These are phyloP conservation scores for Vachellia collinsii DNA, from an alignment of 306 rosid species.

Conservation along the genomic window DNA sequence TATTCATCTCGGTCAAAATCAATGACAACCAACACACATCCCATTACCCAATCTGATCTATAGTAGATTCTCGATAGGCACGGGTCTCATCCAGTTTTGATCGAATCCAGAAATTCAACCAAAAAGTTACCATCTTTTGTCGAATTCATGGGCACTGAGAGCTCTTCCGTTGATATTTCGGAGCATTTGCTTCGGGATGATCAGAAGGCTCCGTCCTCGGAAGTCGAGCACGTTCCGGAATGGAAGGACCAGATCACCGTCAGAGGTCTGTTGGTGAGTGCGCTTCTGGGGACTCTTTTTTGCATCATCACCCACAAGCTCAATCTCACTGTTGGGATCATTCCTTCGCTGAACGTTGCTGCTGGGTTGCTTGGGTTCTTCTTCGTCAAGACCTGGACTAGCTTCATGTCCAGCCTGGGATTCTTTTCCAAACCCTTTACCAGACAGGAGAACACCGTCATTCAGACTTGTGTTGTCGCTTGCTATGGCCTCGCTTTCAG, in stretches of 20 bases:
- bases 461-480: constrained; percentile 98
- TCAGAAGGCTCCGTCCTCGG: constrained; percentile 31
- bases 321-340: constrained; percentile 84
- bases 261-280: constrained; percentile 87
- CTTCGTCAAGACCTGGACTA: constrained; percentile 85
- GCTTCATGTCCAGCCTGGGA: constrained; percentile 61
- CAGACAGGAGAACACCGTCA: constrained; percentile 91
- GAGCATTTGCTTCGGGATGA: constrained; percentile 56
- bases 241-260: constrained; percentile 92
- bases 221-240: constrained; percentile 56
- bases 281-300: constrained; percentile 69
- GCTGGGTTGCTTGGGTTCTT: constrained; percentile 91
- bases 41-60: neutral
- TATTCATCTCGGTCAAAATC: neutral
- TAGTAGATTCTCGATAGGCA: neutral
- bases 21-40: neutral
- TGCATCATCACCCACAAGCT: constrained; percentile 94
- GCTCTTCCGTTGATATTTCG: constrained; percentile 57
- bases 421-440: constrained; percentile 67
- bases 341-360: constrained; percentile 90
- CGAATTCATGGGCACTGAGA: constrained; percentile 56
- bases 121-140: neutral
- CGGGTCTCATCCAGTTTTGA: neutral
- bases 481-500: constrained; percentile 98
- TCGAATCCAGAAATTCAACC: neutral